Base-by-base conservation (phyloP, 2,329 filamentous ascomycete species). In the Botryosphaeria dothidea region DNA sequence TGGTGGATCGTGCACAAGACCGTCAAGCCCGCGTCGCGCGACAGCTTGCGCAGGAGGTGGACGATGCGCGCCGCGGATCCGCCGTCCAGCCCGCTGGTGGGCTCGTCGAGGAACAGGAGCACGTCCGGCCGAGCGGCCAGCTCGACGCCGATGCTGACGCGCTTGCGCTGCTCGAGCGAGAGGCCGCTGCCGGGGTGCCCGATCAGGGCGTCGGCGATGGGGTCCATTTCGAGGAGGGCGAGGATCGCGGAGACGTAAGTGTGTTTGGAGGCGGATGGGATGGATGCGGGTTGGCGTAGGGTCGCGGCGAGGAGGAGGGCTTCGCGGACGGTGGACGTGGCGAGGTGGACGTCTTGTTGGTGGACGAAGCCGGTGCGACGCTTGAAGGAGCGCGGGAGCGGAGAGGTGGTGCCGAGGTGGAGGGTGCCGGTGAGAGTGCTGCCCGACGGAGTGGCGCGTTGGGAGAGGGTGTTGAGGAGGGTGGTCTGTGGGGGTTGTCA, bases 381-480 rank as follows among this genome's bases (percentile, higher is more conserved):
- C 71, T 90, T 88, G 72, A 92, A 92, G 61, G 87, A 86, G 2
- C 82, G 76, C 0, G 84, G 85, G 0, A 91, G 81, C 1, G 83
- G 77, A 4, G 38, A 41, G 51, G 83, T 83, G 1, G 89, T 89
- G 70, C 92, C 89, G 8, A 92, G 88, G 19, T 90, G 81, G 83
- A 92, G 89, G 56, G 90, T 85, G 13, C 90, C 90, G 19, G 79
- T 77, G 2, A 90, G 82, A 11, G 89, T 90, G 56, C 90, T 85
- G 13, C 90, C 90, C 19, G 79, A 77, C 2, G 90, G 82, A 11
- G 89, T 83, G 73, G 93, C 89, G 3, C 92, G 86, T 71, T 93
- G 90, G 0, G 91, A 88, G 2, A 91, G 78, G 0, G 90, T 92
- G 75, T 95, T 93, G 19, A 96, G 82, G 0, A 96, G 80, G 0